Evolutionary conservation across 345 rosid species (phyloP).

Genomic region (Gossypium rotundifolium): DNA sequence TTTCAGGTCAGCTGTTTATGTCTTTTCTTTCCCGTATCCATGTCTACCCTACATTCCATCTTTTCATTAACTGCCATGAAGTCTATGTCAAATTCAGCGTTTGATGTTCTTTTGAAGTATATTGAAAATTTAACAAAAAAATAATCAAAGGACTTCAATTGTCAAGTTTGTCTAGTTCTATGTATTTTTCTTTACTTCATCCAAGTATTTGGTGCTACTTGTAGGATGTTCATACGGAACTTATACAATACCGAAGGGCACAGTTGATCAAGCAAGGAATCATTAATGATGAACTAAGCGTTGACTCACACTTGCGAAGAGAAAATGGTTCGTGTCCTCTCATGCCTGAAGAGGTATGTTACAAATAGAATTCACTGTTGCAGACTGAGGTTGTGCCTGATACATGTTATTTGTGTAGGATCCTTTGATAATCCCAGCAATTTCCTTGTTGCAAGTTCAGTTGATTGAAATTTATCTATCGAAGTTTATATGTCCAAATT

Average conservation of each 20-base stretch:
- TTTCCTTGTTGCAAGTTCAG: not conserved
- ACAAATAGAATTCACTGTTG: conserved; percentile 4
- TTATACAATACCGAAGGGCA: conserved; percentile 80
- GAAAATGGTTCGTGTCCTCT: conserved; percentile 91
- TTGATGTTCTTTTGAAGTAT: not conserved
- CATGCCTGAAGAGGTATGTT: conserved; percentile 91
- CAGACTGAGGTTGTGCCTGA: not conserved
- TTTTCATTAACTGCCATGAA: not conserved
- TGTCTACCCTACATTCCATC: not conserved
- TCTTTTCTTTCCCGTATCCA: conserved; percentile 14
- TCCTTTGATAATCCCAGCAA: not conserved
- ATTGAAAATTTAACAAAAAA: not conserved
- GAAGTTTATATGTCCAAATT: not conserved
- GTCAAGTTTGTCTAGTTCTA: conserved; percentile 8
- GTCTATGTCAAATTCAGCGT: not conserved
- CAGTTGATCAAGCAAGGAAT: conserved; percentile 83
- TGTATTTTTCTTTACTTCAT: conserved; percentile 20
- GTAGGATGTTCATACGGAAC: conserved; percentile 93
- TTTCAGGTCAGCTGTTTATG: conserved; percentile 59
- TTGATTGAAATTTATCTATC: not conserved
- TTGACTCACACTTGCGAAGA: conserved; percentile 64
- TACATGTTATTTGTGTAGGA: not conserved
- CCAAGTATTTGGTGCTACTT: conserved; percentile 20
- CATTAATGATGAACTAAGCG: conserved; percentile 48
- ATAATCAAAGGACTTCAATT: not conserved